Percentiles rank a stretch among this genome's conserved stretches.
Conservation (phyloP, 2,329 filamentous ascomycete genomes). For the Trichoderma citrinoviride region DNA sequence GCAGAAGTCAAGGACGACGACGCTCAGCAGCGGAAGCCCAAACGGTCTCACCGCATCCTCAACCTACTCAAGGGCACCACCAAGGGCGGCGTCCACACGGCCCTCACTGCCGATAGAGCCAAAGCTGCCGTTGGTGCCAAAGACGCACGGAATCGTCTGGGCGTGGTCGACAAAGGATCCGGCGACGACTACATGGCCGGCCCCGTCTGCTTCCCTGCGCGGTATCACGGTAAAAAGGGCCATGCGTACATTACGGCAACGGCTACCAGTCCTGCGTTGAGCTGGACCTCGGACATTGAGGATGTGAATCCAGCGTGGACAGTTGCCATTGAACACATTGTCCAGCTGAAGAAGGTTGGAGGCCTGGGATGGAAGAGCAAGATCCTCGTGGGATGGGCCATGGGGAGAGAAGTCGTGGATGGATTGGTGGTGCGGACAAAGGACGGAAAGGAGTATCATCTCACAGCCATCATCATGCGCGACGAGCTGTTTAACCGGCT, state of each 20-base stretch:
- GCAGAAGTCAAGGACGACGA: conserved; percentile 43
- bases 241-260: conserved; percentile 67
- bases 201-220: conserved; percentile 72
- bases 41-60: conserved; percentile 50
- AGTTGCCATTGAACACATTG: conserved; percentile 67
- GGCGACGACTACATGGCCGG: conserved; percentile 51
- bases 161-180: conserved; percentile 56
- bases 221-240: conserved; percentile 69
- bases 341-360: conserved; percentile 73
- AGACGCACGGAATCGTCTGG: conserved; percentile 67
- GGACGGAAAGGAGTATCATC: conserved; percentile 52
- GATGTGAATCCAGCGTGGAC: conserved; percentile 64
- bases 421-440: conserved; percentile 66
- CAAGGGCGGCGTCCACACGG: conserved; percentile 69
- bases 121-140: conserved; percentile 59
- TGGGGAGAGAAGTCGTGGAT: conserved; percentile 71
- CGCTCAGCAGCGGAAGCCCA: conserved; percentile 40
- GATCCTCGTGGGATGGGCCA: conserved; percentile 75
- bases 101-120: conserved; percentile 67
- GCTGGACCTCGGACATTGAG: conserved; percentile 57
- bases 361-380: conserved; percentile 84
- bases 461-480: conserved; percentile 69
- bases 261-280: conserved; percentile 65
- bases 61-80: conserved; percentile 65
- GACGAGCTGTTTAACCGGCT: conserved; percentile 81